Conservation (phyloP, 129 eudicot genomes). For the Erigeron canadensis region DNA sequence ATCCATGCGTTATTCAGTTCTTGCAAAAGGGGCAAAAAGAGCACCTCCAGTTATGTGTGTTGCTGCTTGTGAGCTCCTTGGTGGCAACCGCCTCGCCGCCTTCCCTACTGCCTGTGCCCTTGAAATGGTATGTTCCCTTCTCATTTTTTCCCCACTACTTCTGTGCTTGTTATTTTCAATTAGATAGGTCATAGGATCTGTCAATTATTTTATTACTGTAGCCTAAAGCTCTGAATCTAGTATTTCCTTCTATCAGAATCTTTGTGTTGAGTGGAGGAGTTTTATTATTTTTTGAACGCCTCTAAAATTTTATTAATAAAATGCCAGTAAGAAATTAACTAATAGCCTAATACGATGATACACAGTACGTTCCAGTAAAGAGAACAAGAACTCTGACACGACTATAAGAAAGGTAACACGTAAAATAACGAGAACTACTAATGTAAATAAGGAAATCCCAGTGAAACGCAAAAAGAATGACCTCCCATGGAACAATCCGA, state of each 20-base stretch:
- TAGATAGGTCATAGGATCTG: not conserved
- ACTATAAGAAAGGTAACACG: too few relatives aligned
- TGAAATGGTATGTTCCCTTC: conserved; percentile 61
- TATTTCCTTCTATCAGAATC: not conserved
- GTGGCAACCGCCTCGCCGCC: conserved; percentile 86
- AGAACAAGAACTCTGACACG: too few relatives aligned
- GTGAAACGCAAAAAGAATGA: too few relatives aligned
- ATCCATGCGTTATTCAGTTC: conserved; percentile 95
- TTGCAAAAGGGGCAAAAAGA: conserved; percentile 87
- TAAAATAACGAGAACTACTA: too few relatives aligned
- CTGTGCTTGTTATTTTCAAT: not conserved
- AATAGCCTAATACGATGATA: too few relatives aligned
- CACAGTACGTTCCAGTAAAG: too few relatives aligned
- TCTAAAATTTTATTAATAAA: too few relatives aligned
- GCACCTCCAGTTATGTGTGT: conserved; percentile 98
- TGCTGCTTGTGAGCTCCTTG: conserved; percentile 94
- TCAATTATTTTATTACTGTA: not conserved
- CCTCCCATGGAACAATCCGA: too few relatives aligned
- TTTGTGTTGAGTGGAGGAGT: not conserved
- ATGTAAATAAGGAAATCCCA: too few relatives aligned
- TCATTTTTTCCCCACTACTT: not conserved
- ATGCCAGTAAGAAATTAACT: too few relatives aligned
- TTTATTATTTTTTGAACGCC: too few relatives aligned
- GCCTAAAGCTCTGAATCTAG: not conserved
- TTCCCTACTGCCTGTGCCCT: conserved; percentile 99